Percentiles rank a stretch among this genome's conserved stretches.
phyloP scores from a whole-genome alignment of 441 rosid genomes.

The Mallotus repandus region DNA sequence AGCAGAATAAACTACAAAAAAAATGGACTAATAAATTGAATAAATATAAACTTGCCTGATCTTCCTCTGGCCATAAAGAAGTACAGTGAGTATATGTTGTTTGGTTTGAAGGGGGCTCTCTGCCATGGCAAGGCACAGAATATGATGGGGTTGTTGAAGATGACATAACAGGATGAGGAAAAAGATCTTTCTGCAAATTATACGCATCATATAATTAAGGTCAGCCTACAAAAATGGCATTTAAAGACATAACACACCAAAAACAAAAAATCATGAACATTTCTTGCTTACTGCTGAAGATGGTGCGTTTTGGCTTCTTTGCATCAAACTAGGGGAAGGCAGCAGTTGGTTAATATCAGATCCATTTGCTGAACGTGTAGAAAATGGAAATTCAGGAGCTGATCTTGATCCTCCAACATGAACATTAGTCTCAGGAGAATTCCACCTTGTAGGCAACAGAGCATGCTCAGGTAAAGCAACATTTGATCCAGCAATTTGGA shows the following conservation, averaged over 20 bases:
- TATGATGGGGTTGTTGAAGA: conserved; percentile 29
- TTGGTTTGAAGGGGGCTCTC: conserved; percentile 73
- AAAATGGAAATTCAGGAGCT: conserved; percentile 35
- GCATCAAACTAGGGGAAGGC: conserved; percentile 38
- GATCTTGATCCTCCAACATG: conserved; percentile 26
- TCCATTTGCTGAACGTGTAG: conserved; percentile 21
- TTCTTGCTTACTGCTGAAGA: conserved; percentile 34
- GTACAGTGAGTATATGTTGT: conserved; percentile 27
- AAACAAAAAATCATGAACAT: not conserved
- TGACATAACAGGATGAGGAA: conserved; percentile 19
- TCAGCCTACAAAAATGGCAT: not conserved
- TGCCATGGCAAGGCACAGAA: conserved; percentile 37
- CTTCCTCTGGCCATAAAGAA: conserved; percentile 37
- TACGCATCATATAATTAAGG: not conserved
- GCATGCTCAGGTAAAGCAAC: conserved; percentile 27
- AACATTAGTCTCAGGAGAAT: conserved; percentile 13
- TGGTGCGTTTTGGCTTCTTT: conserved; percentile 32
- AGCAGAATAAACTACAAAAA: not conserved
- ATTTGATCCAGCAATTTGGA: conserved; percentile 28
- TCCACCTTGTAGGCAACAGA: conserved; percentile 31
- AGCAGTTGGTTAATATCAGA: conserved; percentile 27
- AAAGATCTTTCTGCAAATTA: conserved; percentile 42
- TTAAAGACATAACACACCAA: not conserved
- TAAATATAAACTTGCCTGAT: conserved; percentile 34
- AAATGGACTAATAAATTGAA: not conserved